These are phyloP conservation scores for Wickerhamomyces bisporus DNA, from an alignment of 805 yeast species.

Conservation along the genomic window DNA sequence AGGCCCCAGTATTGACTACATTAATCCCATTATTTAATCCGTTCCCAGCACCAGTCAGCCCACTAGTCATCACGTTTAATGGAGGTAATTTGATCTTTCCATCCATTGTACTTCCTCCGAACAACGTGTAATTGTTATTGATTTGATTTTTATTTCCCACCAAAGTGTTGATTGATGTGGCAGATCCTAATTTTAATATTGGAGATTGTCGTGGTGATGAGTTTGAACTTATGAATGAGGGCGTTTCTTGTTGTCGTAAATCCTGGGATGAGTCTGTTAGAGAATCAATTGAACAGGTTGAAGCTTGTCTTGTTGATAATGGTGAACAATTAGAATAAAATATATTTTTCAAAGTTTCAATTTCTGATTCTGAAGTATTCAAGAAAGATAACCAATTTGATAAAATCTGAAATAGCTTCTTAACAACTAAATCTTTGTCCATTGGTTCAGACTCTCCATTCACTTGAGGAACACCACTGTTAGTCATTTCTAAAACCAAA, in stretches of 20 bases:
- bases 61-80: background rate
- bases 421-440: background rate
- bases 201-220: too few relatives aligned
- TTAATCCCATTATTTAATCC: too few relatives aligned
- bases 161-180: too few relatives aligned
- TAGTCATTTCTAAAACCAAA: conserved; percentile 5
- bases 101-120: background rate
- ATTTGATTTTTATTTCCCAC: too few relatives aligned
- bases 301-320: background rate
- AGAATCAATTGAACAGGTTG: background rate
- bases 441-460: background rate
- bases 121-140: background rate
- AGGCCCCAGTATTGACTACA: too few relatives aligned
- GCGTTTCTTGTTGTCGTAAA: too few relatives aligned
- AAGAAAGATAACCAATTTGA: background rate
- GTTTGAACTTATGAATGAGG: too few relatives aligned
- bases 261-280: too few relatives aligned
- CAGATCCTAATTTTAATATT: too few relatives aligned
- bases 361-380: background rate
- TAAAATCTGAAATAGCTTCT: background rate
- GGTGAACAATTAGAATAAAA: background rate
- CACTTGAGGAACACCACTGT: background rate
- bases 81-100: conserved; percentile 6
- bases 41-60: too few relatives aligned
- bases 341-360: background rate